Evolutionary conservation across 2,329 filamentous ascomycete species (phyloP), one percentile per base, ranked within the genome.

Genomic region (Scedosporium minutisporum): DNA sequence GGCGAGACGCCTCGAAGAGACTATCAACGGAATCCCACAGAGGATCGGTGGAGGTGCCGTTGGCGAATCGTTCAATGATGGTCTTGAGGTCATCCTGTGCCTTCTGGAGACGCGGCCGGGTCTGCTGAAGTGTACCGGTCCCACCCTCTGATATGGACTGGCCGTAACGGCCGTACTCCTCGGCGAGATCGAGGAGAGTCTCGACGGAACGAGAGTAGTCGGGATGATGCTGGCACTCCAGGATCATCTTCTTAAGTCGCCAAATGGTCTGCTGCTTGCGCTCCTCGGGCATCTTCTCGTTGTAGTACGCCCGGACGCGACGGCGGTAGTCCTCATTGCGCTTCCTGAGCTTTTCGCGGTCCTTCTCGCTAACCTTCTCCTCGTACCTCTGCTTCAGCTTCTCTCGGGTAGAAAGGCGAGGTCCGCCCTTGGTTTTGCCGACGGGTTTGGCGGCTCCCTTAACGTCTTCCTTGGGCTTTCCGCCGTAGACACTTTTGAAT

Each of bases 221-320:
- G 64, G 90, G 85, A 71, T 97, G 95, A 63, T 93, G 90, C 77
- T 99, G 95, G 69, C 96, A 92, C 76, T 99, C 95, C 57, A 97
- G 87, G 46, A 99, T 79, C 89, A 97, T 96, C 85, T 97, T 97
- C 86, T 86, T 99, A 67, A 99, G 77, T 44, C 95, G 90, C 84
- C 87, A 96, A 69, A 97, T 87, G 63, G 87, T 88, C 80, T 96
- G 92, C 6, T 97, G 92, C 65, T 93, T 91, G 64, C 95, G 91
- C 74, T 97, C 93, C 75, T 93, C 79, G 1, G 95, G 93, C 76
- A 99, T 83, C 82, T 97, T 99, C 70, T 87, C 84, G 68, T 85
- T 82, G 62, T 97, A 78, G 73, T 97, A 97, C 68, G 90, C 85
- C 71, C 82, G 86, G 27, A 88, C 80, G 63, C 81, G 73, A 46